These are phyloP conservation scores for Leishmania braziliensis DNA, from an alignment of 208 protist species.

Conservation along the genomic window DNA sequence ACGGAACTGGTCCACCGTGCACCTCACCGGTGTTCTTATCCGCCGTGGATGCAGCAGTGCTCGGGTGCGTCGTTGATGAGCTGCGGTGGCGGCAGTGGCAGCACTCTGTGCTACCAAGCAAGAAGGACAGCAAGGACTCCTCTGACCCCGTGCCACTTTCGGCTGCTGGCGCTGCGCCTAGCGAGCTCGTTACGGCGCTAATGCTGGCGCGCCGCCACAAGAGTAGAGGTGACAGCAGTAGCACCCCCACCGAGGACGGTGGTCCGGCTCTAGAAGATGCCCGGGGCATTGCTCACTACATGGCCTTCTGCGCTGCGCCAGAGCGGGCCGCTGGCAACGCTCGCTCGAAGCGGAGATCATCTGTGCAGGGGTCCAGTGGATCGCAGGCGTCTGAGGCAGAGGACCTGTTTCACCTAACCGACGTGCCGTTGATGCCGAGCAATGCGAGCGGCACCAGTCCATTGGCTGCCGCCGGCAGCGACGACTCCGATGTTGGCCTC, in stretches of 20 bases:
- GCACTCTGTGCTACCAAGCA: neutral
- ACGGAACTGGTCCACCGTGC: neutral
- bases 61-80: slow-evolving; percentile 30
- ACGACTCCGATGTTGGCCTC: neutral
- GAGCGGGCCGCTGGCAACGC: neutral
- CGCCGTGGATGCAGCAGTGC: slow-evolving; percentile 25
- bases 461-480: neutral
- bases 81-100: slow-evolving; percentile 30
- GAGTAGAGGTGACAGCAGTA: neutral
- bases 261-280: neutral
- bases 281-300: slow-evolving; percentile 12
- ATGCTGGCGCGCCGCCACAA: neutral
- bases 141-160: neutral
- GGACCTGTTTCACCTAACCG: slow-evolving; percentile 23
- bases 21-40: slow-evolving; percentile 16
- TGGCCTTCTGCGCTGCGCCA: slow-evolving; percentile 22
- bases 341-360: neutral
- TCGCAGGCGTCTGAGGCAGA: neutral
- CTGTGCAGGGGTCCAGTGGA: neutral
- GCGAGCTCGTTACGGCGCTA: neutral
- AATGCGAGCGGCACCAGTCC: neutral
- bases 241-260: neutral
- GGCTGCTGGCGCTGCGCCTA: neutral
- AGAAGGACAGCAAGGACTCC: neutral
- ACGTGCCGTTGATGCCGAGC: neutral